Evolutionary conservation across 345 rosid species (phyloP).

Genomic region (Pelargonium nanum): DNA sequence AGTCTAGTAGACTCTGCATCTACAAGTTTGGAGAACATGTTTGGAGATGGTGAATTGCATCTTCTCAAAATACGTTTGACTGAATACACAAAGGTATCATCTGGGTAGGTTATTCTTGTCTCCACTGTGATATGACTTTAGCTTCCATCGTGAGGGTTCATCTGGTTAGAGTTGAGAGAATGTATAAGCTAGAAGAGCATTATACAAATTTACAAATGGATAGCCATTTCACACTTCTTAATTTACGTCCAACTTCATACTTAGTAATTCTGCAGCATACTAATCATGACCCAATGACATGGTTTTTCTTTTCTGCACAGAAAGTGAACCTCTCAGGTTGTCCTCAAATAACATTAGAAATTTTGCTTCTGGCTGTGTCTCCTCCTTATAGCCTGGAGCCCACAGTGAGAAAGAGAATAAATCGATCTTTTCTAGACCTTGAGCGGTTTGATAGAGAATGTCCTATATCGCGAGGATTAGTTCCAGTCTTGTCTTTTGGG

Average conservation of each 20-base stretch:
- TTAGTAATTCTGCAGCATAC: not conserved
- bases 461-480: slow-evolving; percentile 11
- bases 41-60: slow-evolving; percentile 28
- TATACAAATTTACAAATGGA: no score
- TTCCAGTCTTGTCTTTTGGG: slow-evolving; percentile 35
- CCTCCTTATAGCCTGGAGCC: slow-evolving; percentile 20
- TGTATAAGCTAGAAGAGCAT: not conserved
- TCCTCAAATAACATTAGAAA: slow-evolving; percentile 42
- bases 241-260: not conserved
- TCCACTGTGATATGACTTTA: no score
- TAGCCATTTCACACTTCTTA: no score
- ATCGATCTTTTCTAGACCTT: slow-evolving; percentile 17
- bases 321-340: slow-evolving; percentile 58
- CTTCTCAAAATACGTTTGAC: slow-evolving; percentile 48
- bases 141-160: no score
- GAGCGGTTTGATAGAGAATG: slow-evolving; percentile 21
- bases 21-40: slow-evolving; percentile 17
- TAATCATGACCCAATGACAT: not conserved
- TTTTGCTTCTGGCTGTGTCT: slow-evolving; percentile 43
- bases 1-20: slow-evolving; percentile 28
- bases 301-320: slow-evolving; percentile 25
- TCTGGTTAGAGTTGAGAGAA: no score
- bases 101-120: slow-evolving; percentile 4
- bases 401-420: slow-evolving; percentile 19
- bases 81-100: slow-evolving; percentile 48